phyloP scores from a whole-genome alignment of 306 rosid species.

The Abrus precatorius region DNA sequence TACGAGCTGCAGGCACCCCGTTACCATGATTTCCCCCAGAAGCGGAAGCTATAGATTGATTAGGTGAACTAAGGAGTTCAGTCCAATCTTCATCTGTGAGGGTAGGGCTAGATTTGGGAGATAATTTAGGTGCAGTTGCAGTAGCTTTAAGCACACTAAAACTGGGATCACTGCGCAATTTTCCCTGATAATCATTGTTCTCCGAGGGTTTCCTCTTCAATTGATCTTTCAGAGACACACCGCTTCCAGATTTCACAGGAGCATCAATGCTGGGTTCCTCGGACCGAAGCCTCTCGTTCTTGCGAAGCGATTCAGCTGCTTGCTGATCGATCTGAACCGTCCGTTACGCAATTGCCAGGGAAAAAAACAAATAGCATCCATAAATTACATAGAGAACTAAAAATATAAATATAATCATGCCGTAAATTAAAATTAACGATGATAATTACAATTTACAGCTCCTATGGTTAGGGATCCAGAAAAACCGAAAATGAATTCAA shows the following conservation, averaged over 20 bases:
- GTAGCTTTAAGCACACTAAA: slow-evolving; percentile 49
- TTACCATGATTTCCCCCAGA: slow-evolving; percentile 56
- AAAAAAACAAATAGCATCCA: not conserved
- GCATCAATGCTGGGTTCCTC: slow-evolving; percentile 62
- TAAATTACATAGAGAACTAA: not conserved
- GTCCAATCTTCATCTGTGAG: slow-evolving; percentile 93
- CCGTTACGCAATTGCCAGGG: slow-evolving; percentile 35
- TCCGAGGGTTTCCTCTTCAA: slow-evolving; percentile 75
- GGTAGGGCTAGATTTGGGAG: slow-evolving; percentile 58
- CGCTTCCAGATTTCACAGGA: slow-evolving; percentile 57
- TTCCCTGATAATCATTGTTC: slow-evolving; percentile 63
- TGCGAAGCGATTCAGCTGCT: slow-evolving; percentile 94
- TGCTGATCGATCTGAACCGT: slow-evolving; percentile 91
- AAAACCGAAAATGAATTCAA: not conserved
- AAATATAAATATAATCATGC: not conserved
- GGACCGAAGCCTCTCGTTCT: slow-evolving; percentile 66
- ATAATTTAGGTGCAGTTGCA: slow-evolving; percentile 55
- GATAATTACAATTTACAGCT: not conserved
- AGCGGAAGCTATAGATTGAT: slow-evolving; percentile 48
- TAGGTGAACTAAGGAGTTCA: slow-evolving; percentile 75
- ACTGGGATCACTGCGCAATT: slow-evolving; percentile 66
- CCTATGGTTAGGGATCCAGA: slow-evolving; percentile 20
- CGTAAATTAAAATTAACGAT: slow-evolving; percentile 8
- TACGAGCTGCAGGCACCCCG: slow-evolving; percentile 56
- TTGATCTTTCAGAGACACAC: slow-evolving; percentile 82